phyloP scores from a whole-genome alignment of 805 yeast genomes.

The Zygosaccharomyces lentus region DNA sequence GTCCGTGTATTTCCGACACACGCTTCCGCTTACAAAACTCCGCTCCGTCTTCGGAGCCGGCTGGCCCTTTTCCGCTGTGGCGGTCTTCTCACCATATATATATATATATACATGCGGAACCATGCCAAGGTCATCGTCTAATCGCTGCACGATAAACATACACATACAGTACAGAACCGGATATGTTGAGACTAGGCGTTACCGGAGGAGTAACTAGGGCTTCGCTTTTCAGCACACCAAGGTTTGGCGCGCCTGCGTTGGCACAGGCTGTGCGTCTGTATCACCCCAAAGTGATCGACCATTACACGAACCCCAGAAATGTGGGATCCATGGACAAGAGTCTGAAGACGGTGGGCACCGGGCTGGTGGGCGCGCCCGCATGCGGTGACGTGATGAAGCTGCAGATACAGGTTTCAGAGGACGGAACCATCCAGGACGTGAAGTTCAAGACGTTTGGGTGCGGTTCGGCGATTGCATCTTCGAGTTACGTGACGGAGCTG shows the following conservation, averaged over 20 bases:
- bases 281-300: constrained; percentile 93
- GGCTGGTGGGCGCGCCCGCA: constrained; percentile 98
- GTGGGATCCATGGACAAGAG: constrained; percentile 89
- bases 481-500: constrained; percentile 90
- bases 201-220: neutral
- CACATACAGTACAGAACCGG: neutral
- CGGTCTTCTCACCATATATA: neutral
- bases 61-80: neutral
- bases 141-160: neutral
- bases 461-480: constrained; percentile 95
- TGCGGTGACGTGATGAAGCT: constrained; percentile 99
- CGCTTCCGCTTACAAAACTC: neutral
- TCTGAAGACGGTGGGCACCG: constrained; percentile 81
- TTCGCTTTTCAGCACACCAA: constrained; percentile 1
- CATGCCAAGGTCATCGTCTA: neutral
- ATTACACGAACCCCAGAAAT: constrained; percentile 93
- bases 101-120: neutral
- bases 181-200: constrained; percentile 2
- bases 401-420: constrained; percentile 89
- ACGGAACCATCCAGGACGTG: constrained; percentile 88
- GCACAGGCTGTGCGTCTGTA: constrained; percentile 44
- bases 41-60: constrained; percentile 1
- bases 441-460: constrained; percentile 99
- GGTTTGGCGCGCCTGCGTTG: constrained; percentile 3
- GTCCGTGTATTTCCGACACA: no score